Evolutionary conservation across 306 rosid species (phyloP).

Genomic region (Crotalaria pallida): DNA sequence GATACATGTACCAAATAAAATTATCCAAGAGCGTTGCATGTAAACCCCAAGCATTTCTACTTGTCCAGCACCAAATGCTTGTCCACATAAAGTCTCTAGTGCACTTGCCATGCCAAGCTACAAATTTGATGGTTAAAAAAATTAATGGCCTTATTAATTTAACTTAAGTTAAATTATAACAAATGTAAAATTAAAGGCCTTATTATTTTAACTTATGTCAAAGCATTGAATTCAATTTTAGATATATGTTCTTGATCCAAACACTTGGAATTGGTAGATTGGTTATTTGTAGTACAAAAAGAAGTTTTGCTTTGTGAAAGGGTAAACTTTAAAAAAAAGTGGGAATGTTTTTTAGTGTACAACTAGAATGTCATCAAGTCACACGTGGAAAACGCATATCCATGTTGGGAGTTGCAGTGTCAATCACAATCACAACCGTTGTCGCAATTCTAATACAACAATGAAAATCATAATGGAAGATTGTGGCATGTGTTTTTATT

Average conservation of each 20-base stretch:
- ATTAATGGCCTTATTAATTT: background rate
- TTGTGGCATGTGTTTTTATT: no score
- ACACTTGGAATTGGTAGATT: background rate
- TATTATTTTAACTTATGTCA: background rate
- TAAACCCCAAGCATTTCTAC: constrained; percentile 89
- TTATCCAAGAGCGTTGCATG: constrained; percentile 90
- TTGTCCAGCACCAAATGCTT: constrained; percentile 95
- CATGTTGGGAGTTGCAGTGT: background rate
- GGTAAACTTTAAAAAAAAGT: background rate
- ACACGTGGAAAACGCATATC: background rate
- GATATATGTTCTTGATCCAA: background rate
- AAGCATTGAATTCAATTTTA: no score
- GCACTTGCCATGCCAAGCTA: constrained; percentile 99
- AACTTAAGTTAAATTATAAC: background rate
- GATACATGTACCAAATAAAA: constrained; percentile 49
- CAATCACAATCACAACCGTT: background rate
- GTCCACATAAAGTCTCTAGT: constrained; percentile 92
- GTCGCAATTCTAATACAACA: no score
- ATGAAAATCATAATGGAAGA: no score
- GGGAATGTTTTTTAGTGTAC: background rate
- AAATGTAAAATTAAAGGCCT: background rate
- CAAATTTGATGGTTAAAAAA: constrained; percentile 22
- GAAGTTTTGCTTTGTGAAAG: background rate
- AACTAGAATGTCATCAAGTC: background rate
- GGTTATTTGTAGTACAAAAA: background rate